Conservation (phyloP, 106 monocot species). For the Dendrobium nobile region DNA sequence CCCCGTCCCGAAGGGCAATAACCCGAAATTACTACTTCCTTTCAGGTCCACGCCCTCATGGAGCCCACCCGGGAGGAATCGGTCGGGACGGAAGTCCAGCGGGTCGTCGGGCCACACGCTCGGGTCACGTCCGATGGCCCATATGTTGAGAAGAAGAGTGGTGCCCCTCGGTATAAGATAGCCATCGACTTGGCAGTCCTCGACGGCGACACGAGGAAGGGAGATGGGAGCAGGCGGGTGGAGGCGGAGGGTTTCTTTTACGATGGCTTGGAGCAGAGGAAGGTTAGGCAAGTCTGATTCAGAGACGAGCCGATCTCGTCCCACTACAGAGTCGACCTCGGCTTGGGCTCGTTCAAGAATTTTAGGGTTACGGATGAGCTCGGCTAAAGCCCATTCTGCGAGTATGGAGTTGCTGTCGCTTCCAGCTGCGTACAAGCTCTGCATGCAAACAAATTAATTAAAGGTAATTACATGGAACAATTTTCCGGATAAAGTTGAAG, state of each 20-base stretch:
- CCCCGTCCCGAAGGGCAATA: constrained; percentile 43
- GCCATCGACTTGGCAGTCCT: constrained; percentile 32
- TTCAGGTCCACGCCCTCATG: constrained; percentile 22
- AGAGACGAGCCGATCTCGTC: constrained; percentile 26
- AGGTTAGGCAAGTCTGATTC: constrained; percentile 37
- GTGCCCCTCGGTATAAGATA: constrained; percentile 25
- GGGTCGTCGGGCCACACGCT: constrained; percentile 27
- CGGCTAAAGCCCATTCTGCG: constrained; percentile 31
- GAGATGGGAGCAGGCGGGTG: constrained; percentile 44
- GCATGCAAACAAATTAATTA: not conserved
- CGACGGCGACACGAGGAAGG: constrained; percentile 29
- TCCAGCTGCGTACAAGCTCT: constrained; percentile 40
- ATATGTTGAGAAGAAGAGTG: constrained; percentile 33
- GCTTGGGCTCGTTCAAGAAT: constrained; percentile 24
- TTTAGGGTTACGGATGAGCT: constrained; percentile 31
- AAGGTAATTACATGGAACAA: not conserved
- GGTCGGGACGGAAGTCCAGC: constrained; percentile 22
- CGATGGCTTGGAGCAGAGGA: constrained; percentile 23
- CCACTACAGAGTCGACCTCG: constrained; percentile 37
- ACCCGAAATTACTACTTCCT: constrained; percentile 25
- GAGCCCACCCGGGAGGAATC: constrained; percentile 31
- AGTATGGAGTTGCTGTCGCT: constrained; percentile 42
- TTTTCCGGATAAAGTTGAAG: not conserved
- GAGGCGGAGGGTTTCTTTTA: constrained; percentile 47
- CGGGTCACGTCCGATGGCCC: constrained; percentile 45